Conservation (phyloP, 225 moss, liverwort and hornwort genomes). For the Sphagnum tenellum region DNA sequence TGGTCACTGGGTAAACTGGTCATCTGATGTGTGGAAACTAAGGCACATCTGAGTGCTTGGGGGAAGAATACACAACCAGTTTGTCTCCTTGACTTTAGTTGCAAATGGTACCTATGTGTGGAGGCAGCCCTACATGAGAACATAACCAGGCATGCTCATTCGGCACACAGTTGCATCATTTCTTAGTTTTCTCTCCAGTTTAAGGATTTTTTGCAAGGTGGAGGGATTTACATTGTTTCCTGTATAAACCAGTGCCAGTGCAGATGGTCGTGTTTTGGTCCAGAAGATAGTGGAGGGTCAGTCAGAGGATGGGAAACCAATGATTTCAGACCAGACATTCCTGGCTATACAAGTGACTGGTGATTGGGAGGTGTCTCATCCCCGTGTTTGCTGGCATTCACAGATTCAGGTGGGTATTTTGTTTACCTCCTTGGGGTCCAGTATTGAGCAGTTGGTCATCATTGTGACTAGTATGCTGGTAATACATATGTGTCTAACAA, state of each 20-base stretch:
- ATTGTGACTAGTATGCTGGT: too few relatives aligned
- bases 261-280: conserved; percentile 14
- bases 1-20: too few relatives aligned
- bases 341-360: conserved; percentile 41
- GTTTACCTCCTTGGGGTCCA: too few relatives aligned
- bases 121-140: too few relatives aligned
- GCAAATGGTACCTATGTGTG: too few relatives aligned
- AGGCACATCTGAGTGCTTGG: too few relatives aligned
- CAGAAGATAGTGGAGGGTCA: conserved; percentile 28
- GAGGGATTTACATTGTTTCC: background rate
- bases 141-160: too few relatives aligned
- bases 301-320: conserved; percentile 28
- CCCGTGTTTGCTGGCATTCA: conserved; percentile 57
- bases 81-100: background rate
- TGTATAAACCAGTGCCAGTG: conserved; percentile 36
- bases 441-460: too few relatives aligned
- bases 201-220: background rate
- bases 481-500: too few relatives aligned
- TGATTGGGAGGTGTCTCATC: conserved; percentile 49
- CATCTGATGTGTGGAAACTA: too few relatives aligned
- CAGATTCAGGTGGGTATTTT: conserved; percentile 28
- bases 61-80: too few relatives aligned
- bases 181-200: background rate
- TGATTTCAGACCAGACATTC: conserved; percentile 45
- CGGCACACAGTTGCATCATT: background rate